Percentiles rank a stretch among this genome's conserved stretches.
Conservation (phyloP, 768 basidiomycete species). For the Xerocomus brunneocitrinus region DNA sequence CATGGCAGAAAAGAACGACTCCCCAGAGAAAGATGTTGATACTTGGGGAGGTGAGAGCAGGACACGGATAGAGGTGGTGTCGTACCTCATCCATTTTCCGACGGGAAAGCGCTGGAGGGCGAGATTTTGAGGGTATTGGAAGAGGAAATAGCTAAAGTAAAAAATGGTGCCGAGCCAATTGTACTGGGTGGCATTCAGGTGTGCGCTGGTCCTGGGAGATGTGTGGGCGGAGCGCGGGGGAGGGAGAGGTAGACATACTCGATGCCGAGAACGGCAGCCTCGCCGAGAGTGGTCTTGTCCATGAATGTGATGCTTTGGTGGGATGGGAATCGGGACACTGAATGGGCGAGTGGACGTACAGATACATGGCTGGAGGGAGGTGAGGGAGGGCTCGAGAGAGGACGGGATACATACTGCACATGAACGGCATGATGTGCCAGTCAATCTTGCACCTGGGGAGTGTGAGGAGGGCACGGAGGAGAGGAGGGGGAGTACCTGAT, state of each 20-base stretch:
- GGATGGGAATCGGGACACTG: background rate
- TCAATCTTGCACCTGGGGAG: slow-evolving; percentile 63
- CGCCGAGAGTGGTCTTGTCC: slow-evolving; percentile 69
- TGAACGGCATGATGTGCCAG: slow-evolving; percentile 70
- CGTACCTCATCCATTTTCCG: slow-evolving; percentile 79
- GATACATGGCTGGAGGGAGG: slow-evolving; percentile 49
- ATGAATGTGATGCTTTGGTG: slow-evolving; percentile 65
- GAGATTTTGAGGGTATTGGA: slow-evolving; percentile 71
- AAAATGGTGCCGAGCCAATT: slow-evolving; percentile 79
- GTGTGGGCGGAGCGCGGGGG: background rate
- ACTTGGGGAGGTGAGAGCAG: slow-evolving; percentile 27
- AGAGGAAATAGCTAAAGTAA: slow-evolving; percentile 61
- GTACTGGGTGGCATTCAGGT: slow-evolving; percentile 61
- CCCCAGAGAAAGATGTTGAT: slow-evolving; percentile 76
- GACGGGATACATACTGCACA: slow-evolving; percentile 58
- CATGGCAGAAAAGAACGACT: slow-evolving; percentile 54
- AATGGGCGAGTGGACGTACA: slow-evolving; percentile 28
- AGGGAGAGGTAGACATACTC: slow-evolving; percentile 36
- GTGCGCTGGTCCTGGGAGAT: slow-evolving; percentile 42
- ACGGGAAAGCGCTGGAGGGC: slow-evolving; percentile 72
- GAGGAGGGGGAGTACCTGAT: slow-evolving; percentile 40
- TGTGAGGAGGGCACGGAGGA: background rate
- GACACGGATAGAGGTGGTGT: background rate
- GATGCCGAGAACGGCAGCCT: slow-evolving; percentile 68
- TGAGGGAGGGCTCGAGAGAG: background rate